Evolutionary conservation across 495 filamentous ascomycete species (phyloP).

Genomic region (Aspergillus cristatus): DNA sequence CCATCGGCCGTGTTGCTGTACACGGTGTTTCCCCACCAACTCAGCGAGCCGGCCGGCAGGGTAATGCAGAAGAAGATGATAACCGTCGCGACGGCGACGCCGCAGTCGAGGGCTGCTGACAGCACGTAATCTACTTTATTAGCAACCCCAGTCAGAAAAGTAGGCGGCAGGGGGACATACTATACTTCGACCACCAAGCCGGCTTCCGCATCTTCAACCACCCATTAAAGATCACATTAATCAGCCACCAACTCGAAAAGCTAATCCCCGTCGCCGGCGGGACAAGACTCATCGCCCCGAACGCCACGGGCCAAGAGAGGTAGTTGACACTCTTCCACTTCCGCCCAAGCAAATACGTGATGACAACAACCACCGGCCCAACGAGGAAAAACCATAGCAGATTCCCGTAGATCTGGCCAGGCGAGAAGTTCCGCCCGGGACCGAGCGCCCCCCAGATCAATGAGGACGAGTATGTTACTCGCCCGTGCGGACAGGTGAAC

Average conservation of each 20-base stretch:
- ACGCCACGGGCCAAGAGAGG: slow-evolving; percentile 58
- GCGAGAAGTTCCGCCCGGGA: slow-evolving; percentile 57
- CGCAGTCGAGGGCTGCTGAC: slow-evolving; percentile 51
- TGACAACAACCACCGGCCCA: slow-evolving; percentile 46
- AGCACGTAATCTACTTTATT: slow-evolving; percentile 47
- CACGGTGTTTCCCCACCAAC: slow-evolving; percentile 62
- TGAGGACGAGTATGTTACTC: slow-evolving; percentile 59
- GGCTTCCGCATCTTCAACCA: slow-evolving; percentile 46
- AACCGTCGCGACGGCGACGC: slow-evolving; percentile 52
- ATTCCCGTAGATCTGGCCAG: slow-evolving; percentile 55
- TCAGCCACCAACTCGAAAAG: slow-evolving; percentile 59
- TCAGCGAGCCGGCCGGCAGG: slow-evolving; percentile 47
- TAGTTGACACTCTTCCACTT: slow-evolving; percentile 45
- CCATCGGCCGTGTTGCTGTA: slow-evolving; percentile 38
- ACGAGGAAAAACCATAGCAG: slow-evolving; percentile 56
- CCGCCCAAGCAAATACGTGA: slow-evolving; percentile 47
- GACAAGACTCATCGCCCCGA: slow-evolving; percentile 54
- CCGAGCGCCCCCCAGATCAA: slow-evolving; percentile 66
- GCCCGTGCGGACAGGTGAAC: slow-evolving; percentile 60
- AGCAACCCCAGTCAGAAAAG: slow-evolving; percentile 21
- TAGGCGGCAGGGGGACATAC: slow-evolving; percentile 11
- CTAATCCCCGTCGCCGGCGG: slow-evolving; percentile 61
- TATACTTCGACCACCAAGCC: slow-evolving; percentile 57
- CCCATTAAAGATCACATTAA: slow-evolving; percentile 58
- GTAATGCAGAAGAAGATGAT: slow-evolving; percentile 64